Base-by-base conservation (phyloP, 208 protist species). In the Trypanosomatidae sp. region DNA sequence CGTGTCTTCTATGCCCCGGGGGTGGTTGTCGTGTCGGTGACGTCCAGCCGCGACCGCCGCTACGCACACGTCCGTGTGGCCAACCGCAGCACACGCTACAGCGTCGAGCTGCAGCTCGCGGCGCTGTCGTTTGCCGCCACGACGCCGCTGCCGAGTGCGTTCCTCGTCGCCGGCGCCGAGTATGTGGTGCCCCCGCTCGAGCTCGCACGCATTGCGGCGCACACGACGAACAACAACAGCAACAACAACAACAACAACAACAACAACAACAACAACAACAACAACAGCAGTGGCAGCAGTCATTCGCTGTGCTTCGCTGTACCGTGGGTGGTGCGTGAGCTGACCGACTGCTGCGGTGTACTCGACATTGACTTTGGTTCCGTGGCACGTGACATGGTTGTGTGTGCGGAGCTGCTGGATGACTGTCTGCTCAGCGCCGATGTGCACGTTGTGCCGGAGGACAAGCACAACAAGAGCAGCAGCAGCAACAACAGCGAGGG, bases 161-260 rank as follows among this genome's bases (percentile, higher is more conserved):
- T 88, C 39, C 54, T 93, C 30, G 60, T 85, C 11, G 53, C 85
- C 8, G 73, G 74, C 3, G 70, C 74, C 5, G 85, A 90, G 41
- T 85, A 83, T 46, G 66, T 85, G 13, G 71, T 90, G 43, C 72
- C 85, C 25, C 71, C 71, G 4, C 80, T 93, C 40, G 79, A 88
- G 20, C 72, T 93, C 18, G 71, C 61, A 16, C 57, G 52, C 24
- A 63, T 93, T 30, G 57, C 71, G 8, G 56, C 48, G 11, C 21
- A 59, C 43, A 5, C 38, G 6, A 48, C 51, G 6, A 52, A 47
- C 38, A 45, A 28, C 1, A 43, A 50, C 18, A 55, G 41, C 3
- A 43, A 39, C 11, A 11, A 35, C 11, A 35, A 35, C 11, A 35
- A n/a, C n/a, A 35, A 35, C n/a, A n/a, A 35, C 30, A 35, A 35